Conservation (phyloP, 352 stramenopile genomes). For the Thalassiosira hispida region DNA sequence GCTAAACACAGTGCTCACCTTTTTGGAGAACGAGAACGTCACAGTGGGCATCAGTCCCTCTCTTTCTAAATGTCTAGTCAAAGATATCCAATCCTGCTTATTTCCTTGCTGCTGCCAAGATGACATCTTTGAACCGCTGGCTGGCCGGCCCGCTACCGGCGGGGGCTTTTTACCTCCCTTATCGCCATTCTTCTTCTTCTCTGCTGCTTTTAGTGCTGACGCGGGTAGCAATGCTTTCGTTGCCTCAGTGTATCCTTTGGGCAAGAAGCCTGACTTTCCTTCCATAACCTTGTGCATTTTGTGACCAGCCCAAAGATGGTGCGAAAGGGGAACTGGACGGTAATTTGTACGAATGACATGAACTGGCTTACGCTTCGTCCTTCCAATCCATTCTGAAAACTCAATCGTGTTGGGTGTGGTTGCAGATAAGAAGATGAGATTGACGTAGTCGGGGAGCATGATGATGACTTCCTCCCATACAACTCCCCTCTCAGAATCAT, state of each 20-base stretch:
- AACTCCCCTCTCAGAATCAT: conserved; percentile 96
- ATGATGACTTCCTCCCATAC: conserved; percentile 97
- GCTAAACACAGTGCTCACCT: conserved; percentile 45
- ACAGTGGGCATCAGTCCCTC: conserved; percentile 94
- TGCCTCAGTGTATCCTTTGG: conserved; percentile 73
- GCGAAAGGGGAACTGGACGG: conserved; percentile 94
- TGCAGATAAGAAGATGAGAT: conserved; percentile 97
- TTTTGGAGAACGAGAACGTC: conserved; percentile 93
- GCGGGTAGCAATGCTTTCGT: conserved; percentile 86
- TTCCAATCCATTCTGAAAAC: conserved; percentile 99
- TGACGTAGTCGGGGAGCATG: conserved; percentile 96
- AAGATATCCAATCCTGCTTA: conserved; percentile 82
- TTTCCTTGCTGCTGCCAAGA: conserved; percentile 78
- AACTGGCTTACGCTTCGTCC: conserved; percentile 94
- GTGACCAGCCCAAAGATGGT: conserved; percentile 94
- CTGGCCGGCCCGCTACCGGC: conserved; percentile 76
- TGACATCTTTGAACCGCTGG: conserved; percentile 59
- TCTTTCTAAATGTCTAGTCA: conserved; percentile 96
- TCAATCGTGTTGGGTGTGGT: conserved; percentile 98
- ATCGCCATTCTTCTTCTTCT: conserved; percentile 81
- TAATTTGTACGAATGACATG: conserved; percentile 97
- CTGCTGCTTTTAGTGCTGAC: conserved; percentile 87
- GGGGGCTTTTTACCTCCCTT: conserved; percentile 75
- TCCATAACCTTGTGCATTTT: conserved; percentile 91
- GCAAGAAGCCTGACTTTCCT: conserved; percentile 76